Percentiles rank a stretch among this genome's conserved stretches.
phyloP scores from a whole-genome alignment of 1,284 basidiomycete genomes.

The Stereum hirsutum region DNA sequence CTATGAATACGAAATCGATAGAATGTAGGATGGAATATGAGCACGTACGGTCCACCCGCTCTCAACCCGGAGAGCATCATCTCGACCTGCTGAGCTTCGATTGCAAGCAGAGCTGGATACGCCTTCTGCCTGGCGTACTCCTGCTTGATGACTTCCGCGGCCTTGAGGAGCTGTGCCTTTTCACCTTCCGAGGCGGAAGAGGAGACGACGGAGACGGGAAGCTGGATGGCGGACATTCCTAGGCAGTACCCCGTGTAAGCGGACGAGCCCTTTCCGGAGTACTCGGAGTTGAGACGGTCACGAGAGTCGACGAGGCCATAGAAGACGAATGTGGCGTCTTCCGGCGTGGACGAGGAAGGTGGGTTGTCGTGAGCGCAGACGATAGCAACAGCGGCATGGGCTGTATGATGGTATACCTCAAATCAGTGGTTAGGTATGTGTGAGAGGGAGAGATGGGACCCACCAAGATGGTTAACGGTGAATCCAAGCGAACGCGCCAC shows the following conservation, averaged over 20 bases:
- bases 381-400: too few species aligned
- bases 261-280: not conserved
- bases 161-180: not conserved
- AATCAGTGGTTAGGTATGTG: too few species aligned
- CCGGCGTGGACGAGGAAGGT: not conserved
- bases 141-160: not conserved
- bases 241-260: not conserved
- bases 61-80: too few species aligned
- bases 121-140: not conserved
- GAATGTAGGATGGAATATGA: too few species aligned
- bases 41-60: too few species aligned
- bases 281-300: not conserved
- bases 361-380: too few species aligned
- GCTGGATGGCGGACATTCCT: not conserved
- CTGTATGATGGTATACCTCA: too few species aligned
- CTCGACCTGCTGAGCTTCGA: not conserved
- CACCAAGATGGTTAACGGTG: too few species aligned
- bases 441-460: too few species aligned
- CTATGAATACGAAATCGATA: too few species aligned
- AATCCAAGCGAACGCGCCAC: too few species aligned
- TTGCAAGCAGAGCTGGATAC: not conserved
- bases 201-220: not conserved
- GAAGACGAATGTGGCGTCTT: constrained; percentile 5
- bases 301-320: constrained; percentile 4
- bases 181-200: not conserved